phyloP scores from a whole-genome alignment of 2,329 filamentous ascomycete species.

The Pseudogymnoascus sp. region DNA sequence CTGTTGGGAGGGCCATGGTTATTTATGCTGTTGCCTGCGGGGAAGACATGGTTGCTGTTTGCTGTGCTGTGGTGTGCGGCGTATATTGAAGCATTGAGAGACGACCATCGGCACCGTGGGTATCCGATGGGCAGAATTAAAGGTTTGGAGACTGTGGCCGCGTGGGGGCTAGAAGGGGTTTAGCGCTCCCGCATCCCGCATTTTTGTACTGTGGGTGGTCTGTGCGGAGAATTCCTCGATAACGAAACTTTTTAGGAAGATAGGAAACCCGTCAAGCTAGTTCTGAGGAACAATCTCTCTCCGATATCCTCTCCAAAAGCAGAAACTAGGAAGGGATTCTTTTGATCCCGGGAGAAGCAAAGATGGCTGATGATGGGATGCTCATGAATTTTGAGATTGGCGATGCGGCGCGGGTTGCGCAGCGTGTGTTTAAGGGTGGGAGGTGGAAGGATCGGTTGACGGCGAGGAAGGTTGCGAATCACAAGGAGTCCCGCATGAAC shows the following conservation, averaged over 20 bases:
- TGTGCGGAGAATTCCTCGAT: conserved; percentile 17
- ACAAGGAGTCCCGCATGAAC: conserved; percentile 39
- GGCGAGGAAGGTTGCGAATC: conserved; percentile 62
- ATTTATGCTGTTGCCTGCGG: background rate
- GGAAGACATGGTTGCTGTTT: background rate
- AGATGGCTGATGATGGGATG: conserved; percentile 92
- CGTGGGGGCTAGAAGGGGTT: background rate
- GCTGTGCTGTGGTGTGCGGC: conserved; percentile 26
- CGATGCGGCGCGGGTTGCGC: conserved; percentile 57
- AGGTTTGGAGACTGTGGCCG: background rate
- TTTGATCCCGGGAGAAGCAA: conserved; percentile 13
- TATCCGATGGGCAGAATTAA: background rate
- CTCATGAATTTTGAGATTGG: conserved; percentile 84
- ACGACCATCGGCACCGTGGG: background rate
- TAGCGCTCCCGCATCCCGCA: conserved; percentile 19
- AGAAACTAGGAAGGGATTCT: background rate
- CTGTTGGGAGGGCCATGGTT: background rate
- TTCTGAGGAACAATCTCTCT: background rate
- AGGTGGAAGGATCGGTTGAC: conserved; percentile 83
- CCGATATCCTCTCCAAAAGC: background rate
- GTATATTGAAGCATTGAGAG: conserved; percentile 23
- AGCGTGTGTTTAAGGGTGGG: conserved; percentile 73
- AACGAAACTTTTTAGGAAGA: conserved; percentile 14
- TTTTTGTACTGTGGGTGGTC: background rate
- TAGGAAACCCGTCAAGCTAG: background rate